Evolutionary conservation across 2,329 filamentous ascomycete genomes (phyloP).

Genomic region (Phialemoniopsis sp.): DNA sequence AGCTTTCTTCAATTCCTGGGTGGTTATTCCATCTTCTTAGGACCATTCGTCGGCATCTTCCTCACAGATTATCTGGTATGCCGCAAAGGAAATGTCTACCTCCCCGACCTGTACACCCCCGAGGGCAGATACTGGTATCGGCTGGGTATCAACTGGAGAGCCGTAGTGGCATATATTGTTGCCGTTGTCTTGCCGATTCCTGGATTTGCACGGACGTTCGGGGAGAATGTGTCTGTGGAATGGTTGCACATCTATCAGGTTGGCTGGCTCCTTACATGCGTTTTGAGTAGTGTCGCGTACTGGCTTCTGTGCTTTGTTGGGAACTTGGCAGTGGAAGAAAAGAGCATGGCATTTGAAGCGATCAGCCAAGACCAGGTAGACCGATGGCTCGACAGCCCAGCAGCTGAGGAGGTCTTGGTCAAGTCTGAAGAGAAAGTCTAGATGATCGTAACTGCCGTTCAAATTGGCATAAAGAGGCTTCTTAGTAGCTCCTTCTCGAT

Average conservation of each 20-base stretch:
- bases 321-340: too few relatives aligned
- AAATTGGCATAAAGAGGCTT: too few relatives aligned
- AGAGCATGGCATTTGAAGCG: too few relatives aligned
- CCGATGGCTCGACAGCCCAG: too few relatives aligned
- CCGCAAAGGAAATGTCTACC: constrained; percentile 7
- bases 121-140: constrained; percentile 8
- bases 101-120: constrained; percentile 6
- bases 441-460: too few relatives aligned
- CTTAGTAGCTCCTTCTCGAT: too few relatives aligned
- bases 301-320: too few relatives aligned
- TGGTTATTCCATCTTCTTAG: constrained; percentile 9
- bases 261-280: constrained; percentile 6
- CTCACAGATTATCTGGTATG: constrained; percentile 9
- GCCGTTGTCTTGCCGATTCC: constrained; percentile 1
- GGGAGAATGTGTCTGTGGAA: constrained; percentile 1
- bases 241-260: constrained; percentile 5
- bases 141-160: constrained; percentile 8
- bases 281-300: constrained; percentile 7
- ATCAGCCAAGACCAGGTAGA: too few relatives aligned
- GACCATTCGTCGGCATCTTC: constrained; percentile 8
- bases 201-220: constrained; percentile 4
- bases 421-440: too few relatives aligned
- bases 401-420: too few relatives aligned
- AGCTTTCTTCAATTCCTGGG: constrained; percentile 63
- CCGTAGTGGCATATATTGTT: constrained; percentile 3